A percentile compares a stretch with the other conserved stretches of the same genome.
Evolutionary conservation across 768 basidiomycete genomes (phyloP).

Genomic region (Candolleomyces eurysporus): DNA sequence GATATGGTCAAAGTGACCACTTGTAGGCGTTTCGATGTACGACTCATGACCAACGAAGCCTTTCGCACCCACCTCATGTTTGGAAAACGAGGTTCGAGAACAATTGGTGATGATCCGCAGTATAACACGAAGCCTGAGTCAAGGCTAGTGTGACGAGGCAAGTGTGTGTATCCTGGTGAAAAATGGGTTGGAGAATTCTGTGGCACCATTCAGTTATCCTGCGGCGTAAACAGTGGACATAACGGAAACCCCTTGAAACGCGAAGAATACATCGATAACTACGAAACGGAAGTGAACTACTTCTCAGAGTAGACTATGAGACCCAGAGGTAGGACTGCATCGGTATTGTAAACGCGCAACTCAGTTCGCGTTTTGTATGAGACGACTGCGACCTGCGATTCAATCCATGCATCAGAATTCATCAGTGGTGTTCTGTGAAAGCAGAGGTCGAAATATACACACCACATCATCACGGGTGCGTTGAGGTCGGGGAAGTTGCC

Average conservation of each 20-base stretch:
- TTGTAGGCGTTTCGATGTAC: too few relatives aligned
- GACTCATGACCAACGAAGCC: too few relatives aligned
- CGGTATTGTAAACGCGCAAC: neutral
- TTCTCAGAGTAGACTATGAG: slow-evolving; percentile 1
- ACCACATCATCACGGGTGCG: neutral
- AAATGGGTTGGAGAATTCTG: too few relatives aligned
- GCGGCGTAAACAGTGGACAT: too few relatives aligned
- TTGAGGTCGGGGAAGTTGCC: neutral
- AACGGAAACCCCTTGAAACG: neutral
- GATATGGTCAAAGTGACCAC: too few relatives aligned
- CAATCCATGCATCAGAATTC: neutral
- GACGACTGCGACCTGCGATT: neutral
- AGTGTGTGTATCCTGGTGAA: too few relatives aligned
- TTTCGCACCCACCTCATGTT: too few relatives aligned
- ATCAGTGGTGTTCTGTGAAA: neutral
- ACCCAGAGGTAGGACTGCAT: neutral
- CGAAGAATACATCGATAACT: neutral
- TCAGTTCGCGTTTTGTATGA: neutral
- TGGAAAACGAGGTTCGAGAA: too few relatives aligned
- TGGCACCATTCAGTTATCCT: too few relatives aligned
- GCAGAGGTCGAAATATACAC: neutral
- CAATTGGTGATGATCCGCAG: too few relatives aligned
- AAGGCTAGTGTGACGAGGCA: too few relatives aligned
- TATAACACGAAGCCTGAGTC: too few relatives aligned
- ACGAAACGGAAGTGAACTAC: neutral